Evolutionary conservation across 1,139 yeast genomes (phyloP), one percentile per base, ranked within the genome.

Genomic region (Nadsonia commutata): DNA sequence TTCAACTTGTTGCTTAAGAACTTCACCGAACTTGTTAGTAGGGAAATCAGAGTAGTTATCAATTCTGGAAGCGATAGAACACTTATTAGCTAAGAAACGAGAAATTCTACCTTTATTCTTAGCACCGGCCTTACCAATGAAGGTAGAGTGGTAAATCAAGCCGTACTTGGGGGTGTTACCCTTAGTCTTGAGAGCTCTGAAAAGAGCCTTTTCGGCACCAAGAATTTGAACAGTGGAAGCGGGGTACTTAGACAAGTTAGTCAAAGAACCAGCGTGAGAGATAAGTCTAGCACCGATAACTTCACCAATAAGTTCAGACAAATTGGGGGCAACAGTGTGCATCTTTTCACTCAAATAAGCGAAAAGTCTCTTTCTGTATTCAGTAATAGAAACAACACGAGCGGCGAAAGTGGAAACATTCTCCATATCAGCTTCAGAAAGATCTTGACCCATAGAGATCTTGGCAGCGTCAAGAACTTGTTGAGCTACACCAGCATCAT

Each of bases 31-130:
- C 46, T 78, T 85, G 52, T 80, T 80, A 36, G 68, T 55, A 16
- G 72, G 71, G 39, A 53, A 46, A 48, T 67, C 71, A 20, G 68
- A 81, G 67, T 84, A 90, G 71, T 86, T 86, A 70, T 90, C 99
- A 58, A 90, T 88, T 76, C 98, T 84, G 42, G 95, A 85, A 51
- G 98, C 98, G 69, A 90, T 90, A 39, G 98, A 82, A 75, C 97
- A 88, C 70, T 90, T 90, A 78, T 93, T 90, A 51, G 99, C 98
- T 66, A 90, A 74, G 70, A 88, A 88, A 71, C 99, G 82, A 40
- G 98, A 90, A 56, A 90, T 90, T 74, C 97, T 81, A 67, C 99
- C 99, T 76, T 90, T 90, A 72, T 90, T 90, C 73, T 88, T 88
- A 60, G 94, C 83, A 51, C 90, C 72, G 46, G 99, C 99, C 70